Percentiles rank a stretch among this genome's conserved stretches.
phyloP scores from a whole-genome alignment of 2,329 filamentous ascomycete species.

The Diplodia scrobiculata region DNA sequence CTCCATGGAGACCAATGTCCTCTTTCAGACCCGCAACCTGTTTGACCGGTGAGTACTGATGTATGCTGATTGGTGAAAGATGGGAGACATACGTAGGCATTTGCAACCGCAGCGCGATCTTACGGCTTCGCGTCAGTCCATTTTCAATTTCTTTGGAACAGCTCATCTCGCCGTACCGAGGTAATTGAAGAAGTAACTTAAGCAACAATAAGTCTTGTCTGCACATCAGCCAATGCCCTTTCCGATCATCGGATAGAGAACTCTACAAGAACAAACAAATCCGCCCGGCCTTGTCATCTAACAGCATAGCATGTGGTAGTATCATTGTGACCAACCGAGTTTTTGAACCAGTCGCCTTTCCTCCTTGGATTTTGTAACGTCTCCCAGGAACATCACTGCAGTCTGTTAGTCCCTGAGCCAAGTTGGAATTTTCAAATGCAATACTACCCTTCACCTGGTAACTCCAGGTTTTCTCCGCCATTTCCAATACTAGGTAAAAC shows the following conservation, averaged over 20 bases:
- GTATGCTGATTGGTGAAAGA: neutral
- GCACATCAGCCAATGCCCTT: neutral
- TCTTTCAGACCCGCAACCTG: conserved; percentile 38
- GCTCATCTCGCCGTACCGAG: conserved; percentile 31
- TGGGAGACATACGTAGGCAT: conserved; percentile 36
- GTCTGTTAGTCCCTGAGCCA: neutral
- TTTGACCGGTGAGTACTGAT: neutral
- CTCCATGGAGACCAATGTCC: conserved; percentile 35
- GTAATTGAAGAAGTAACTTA: conserved; percentile 42
- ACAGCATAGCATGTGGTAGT: neutral
- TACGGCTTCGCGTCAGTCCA: conserved; percentile 15
- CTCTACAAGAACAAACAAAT: conserved; percentile 37
- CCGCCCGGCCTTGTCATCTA: conserved; percentile 25
- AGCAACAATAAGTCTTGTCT: conserved; percentile 37
- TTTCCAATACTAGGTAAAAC: neutral
- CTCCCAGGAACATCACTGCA: conserved; percentile 7
- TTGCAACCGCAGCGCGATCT: conserved; percentile 38
- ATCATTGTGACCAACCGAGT: conserved; percentile 32
- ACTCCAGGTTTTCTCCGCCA: neutral
- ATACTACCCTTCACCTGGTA: conserved; percentile 3
- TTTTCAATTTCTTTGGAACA: neutral
- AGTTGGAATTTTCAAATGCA: neutral
- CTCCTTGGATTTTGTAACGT: conserved; percentile 31
- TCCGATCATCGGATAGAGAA: neutral
- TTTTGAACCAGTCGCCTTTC: conserved; percentile 38